Evolutionary conservation across 2,329 filamentous ascomycete genomes (phyloP), one percentile per base, ranked within the genome.

Genomic region (Cercospora sesami): DNA sequence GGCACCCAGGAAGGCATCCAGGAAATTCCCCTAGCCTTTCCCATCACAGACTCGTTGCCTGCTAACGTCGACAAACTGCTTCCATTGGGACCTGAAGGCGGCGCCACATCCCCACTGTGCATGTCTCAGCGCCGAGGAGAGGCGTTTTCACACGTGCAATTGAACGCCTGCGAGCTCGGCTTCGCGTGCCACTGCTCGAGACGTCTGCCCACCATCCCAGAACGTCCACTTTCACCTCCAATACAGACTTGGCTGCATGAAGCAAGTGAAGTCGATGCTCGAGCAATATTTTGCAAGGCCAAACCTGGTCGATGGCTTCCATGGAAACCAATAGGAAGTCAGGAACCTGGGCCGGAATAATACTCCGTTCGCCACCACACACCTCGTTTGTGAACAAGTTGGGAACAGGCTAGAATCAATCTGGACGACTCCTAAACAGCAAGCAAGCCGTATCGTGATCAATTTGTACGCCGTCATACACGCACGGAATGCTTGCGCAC

Each of bases 281-380:
- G 60, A 51, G 45, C 18, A 26, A 39, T n/a, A 30, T 7, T 33
- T 16, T 36, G 48, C 61, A 57, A 42, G 26, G 61, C 61, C 31
- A 21, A 63, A 21, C 61, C 45, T 63, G 48, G 45, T 57, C 60
- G 26, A 55, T 51, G 36, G 26, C 23, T 16, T 53, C 21, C 23
- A 5, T 53, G 14, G 91, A 89, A 78, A 90, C 91, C 70, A 85
- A 87, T 53, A 28, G 48, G 48, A 53, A 28, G 23, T 28, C 12
- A 26, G 12, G 23, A 16, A 9, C 48, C 48, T 53, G 48, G 48
- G 21, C 48, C 48, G 48, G 48, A 53, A 28, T 16, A 53, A 53
- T 53, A 26, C 48, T 53, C 48, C 48, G 48, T 16, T 53, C 48
- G 48, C 23, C 48, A 28, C 23, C 48, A 53, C 48, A 53, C 23